These are phyloP conservation scores for Grifola frondosa DNA, from an alignment of 1,284 basidiomycete species.

Conservation along the genomic window DNA sequence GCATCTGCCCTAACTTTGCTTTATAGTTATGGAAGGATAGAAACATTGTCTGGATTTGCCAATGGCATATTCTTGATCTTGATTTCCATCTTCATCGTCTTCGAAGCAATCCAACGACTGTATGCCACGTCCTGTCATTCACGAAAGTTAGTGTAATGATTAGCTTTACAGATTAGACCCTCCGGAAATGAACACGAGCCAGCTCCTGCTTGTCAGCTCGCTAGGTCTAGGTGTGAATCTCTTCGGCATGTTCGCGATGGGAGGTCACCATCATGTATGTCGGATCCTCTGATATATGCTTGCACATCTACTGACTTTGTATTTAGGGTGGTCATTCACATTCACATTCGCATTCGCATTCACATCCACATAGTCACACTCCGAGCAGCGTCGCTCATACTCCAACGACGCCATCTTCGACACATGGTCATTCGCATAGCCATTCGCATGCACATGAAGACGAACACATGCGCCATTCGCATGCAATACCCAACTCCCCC, in stretches of 20 bases:
- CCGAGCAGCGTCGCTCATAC: constrained; percentile 24
- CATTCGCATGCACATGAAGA: constrained; percentile 25
- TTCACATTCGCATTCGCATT: constrained; percentile 31
- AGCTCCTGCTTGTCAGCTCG: constrained; percentile 86
- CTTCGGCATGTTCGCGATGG: constrained; percentile 99
- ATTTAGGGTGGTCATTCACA: constrained; percentile 57
- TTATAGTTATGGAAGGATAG: constrained; percentile 90
- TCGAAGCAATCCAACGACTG: constrained; percentile 96
- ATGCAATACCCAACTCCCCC: constrained; percentile 18
- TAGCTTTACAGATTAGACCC: constrained; percentile 72
- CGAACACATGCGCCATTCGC: constrained; percentile 25
- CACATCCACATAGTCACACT: constrained; percentile 38
- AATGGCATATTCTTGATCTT: constrained; percentile 97
- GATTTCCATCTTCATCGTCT: constrained; percentile 97
- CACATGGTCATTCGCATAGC: constrained; percentile 18
- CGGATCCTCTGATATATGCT: neutral
- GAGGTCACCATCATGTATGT: constrained; percentile 84
- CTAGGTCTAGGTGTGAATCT: constrained; percentile 92
- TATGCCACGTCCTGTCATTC: constrained; percentile 38
- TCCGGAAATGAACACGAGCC: constrained; percentile 97
- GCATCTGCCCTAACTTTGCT: constrained; percentile 2
- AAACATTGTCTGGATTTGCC: constrained; percentile 96
- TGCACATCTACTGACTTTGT: constrained; percentile 3
- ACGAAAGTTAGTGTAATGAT: constrained; percentile 1
- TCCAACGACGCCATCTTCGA: constrained; percentile 14